A percentile compares a stretch with the other conserved stretches of the same genome.
phyloP scores from a whole-genome alignment of 352 stramenopile species.

The Phytophthora meadii region DNA sequence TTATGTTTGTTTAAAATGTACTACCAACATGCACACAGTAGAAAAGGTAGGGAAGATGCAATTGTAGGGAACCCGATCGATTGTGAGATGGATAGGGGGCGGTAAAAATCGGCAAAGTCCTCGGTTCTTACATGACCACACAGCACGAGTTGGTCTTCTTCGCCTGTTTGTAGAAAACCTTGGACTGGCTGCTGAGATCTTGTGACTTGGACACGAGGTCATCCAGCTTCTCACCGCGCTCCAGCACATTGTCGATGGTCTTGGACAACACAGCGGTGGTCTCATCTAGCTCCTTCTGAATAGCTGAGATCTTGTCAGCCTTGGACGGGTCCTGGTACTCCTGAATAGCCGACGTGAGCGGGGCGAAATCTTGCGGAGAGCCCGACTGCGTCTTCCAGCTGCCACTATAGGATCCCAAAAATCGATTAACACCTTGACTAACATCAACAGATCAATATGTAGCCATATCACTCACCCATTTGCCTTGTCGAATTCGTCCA shows the following conservation, averaged over 20 bases:
- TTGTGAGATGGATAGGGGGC: conserved; percentile 12
- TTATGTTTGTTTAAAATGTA: conserved; percentile 52
- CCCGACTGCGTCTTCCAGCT: conserved; percentile 66
- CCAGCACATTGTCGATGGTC: conserved; percentile 99
- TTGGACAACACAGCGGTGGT: conserved; percentile 99
- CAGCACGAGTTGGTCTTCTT: conserved; percentile 99
- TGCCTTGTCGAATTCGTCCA: conserved; percentile 96
- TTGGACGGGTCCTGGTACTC: conserved; percentile 98
- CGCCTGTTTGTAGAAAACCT: conserved; percentile 99
- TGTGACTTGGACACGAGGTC: conserved; percentile 98
- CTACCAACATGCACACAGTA: conserved; percentile 42
- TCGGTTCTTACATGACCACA: conserved; percentile 86
- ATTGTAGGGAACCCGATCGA: conserved; percentile 31
- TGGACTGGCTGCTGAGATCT: conserved; percentile 98
- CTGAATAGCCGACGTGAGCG: conserved; percentile 91
- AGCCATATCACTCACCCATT: conserved; percentile 42
- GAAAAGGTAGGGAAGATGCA: conserved; percentile 34
- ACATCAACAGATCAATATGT: conserved; percentile 6
- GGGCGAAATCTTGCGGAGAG: conserved; percentile 90
- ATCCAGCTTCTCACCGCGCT: conserved; percentile 98
- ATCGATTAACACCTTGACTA: conserved; percentile 29
- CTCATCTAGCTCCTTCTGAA: conserved; percentile 99
- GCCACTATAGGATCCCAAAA: conserved; percentile 43
- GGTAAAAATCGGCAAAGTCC: conserved; percentile 18
- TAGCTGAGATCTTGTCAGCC: conserved; percentile 99